Evolutionary conservation across 768 basidiomycete species (phyloP), one percentile per base, ranked within the genome.

Genomic region (Macrolepiota albuminosa): DNA sequence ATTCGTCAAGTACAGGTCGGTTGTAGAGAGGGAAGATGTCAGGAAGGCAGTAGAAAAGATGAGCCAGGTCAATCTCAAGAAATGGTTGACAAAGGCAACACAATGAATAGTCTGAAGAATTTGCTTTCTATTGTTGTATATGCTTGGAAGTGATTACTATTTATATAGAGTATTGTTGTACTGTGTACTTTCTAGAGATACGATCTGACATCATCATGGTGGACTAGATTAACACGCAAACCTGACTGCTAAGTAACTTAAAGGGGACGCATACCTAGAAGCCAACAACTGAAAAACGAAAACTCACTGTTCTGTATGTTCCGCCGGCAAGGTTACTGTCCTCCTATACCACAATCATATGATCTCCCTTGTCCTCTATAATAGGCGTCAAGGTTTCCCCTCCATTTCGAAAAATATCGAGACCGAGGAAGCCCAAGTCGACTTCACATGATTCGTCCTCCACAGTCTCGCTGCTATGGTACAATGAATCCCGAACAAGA

Each of bases 1-100:
- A 63, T 98, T 94, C 66, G 74, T 85, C 43, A 88, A 86, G 63
- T 88, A 93, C 69, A 81, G 88, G 26, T 91, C 85, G 64, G 72
- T 78, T 2, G 76, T 89, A 2, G 82, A 83, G 33, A 79, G 86
- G 58, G 79, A 81, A 14, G 86, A 87, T 24, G 78, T 96, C 40
- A 88, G 82, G 74, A 81, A 75, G 62, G 84, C 85, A 6, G 79
- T 93, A 29, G 86, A 88, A 49, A 81, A 73, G 65, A 77, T 78
- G 48, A 86, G 86, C 2, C 87, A 91, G 65, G 82, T 84, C 11
- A 88, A 81, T 64, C 72, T 94, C 57, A 89, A 83, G 69, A 90
- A 89, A 69, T 93, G 92, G 92, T 75, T 92, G 56, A 83, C 72
- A 53, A 89, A 85, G 63, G 81, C 82, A 2, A 80, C 81, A 2